Evolutionary conservation across 2,329 filamentous ascomycete genomes (phyloP), one percentile per base, ranked within the genome.

Genomic region (Ceratocystis albifundus): DNA sequence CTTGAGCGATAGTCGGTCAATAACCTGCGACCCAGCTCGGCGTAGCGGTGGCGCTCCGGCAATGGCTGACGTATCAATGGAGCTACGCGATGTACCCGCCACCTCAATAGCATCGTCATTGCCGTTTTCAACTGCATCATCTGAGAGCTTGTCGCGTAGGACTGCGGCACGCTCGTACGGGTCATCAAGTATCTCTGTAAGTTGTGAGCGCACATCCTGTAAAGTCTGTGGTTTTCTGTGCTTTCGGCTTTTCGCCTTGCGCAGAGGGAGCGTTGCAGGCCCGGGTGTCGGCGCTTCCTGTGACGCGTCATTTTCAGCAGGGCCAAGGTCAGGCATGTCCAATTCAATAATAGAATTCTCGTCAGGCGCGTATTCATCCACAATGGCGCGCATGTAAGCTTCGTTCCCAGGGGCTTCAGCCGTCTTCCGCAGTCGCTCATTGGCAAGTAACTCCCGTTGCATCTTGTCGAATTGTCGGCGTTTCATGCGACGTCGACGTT

Each of bases 401-500:
- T 88, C 83, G 73, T 91, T 93, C 73, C 93, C 92, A 1, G 89
- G 89, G 71, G 95, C 91, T 73, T 90, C 86, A 44, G 90, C 91
- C 69, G 97, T 90, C 75, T 93, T 92, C 73, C 88, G 90, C 71
- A 99, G 85, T 46, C 90, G 90, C 74, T 96, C 92, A 72, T 97
- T 92, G 28, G 89, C 82, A 61, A 96, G 83, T 7, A 99, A 81
- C 5, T 92, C 89, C 74, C 90, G 91, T 66, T 91, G 88, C 88
- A 96, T 95, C 76, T 90, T 89, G 45, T 88, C 88, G 75, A 96
- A 96, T 72, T 96, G 90, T 48, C 87, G 83, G 64, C 90, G 87
- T 79, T 95, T 96, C 79, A 88, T 85, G 63, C 90, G 85, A 59
- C 88, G 85, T 57, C 85, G 84, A 36, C 88, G 84, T 71, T 93